phyloP scores from a whole-genome alignment of 163 green algal species.

The Chloromonas sp. region DNA sequence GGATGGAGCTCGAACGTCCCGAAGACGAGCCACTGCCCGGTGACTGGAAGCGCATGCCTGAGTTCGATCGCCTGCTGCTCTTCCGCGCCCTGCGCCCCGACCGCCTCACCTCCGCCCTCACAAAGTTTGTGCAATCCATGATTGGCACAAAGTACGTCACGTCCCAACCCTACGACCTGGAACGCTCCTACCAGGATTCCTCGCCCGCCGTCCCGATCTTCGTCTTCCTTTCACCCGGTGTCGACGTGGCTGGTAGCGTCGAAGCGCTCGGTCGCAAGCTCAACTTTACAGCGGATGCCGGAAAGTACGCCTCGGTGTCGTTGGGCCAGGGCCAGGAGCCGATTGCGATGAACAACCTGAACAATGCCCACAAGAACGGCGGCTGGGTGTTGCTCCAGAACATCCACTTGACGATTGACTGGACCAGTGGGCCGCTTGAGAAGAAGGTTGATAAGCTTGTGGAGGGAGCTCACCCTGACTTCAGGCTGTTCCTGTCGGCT shows the following conservation, averaged over 20 bases:
- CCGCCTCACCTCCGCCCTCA: conserved; percentile 76
- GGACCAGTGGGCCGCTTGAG: conserved; percentile 76
- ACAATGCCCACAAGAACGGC: conserved; percentile 73
- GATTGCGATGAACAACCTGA: conserved; percentile 78
- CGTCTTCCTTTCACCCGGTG: conserved; percentile 83
- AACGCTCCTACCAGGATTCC: conserved; percentile 56
- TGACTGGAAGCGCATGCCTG: conserved; percentile 89
- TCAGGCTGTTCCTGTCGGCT: conserved; percentile 91
- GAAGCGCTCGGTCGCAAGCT: conserved; percentile 70
- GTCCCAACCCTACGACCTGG: conserved; percentile 75
- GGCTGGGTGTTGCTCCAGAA: conserved; percentile 96
- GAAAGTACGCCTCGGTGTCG: conserved; percentile 73
- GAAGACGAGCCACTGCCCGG: conserved; percentile 87
- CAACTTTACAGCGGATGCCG: conserved; percentile 64
- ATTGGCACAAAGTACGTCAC: conserved; percentile 64
- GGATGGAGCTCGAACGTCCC: conserved; percentile 79
- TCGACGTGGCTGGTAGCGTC: conserved; percentile 80
- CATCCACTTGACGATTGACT: conserved; percentile 93
- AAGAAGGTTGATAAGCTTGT: conserved; percentile 82
- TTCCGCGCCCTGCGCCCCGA: conserved; percentile 75
- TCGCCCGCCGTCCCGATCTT: conserved; percentile 76
- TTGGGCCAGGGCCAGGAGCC: conserved; percentile 89
- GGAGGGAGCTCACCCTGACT: conserved; percentile 78
- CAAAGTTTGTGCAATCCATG: conserved; percentile 67
- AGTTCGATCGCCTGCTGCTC: conserved; percentile 60